Percentiles rank a stretch among this genome's conserved stretches.
phyloP scores from a whole-genome alignment of 805 yeast species.

The Sugiyamaella valdiviana region DNA sequence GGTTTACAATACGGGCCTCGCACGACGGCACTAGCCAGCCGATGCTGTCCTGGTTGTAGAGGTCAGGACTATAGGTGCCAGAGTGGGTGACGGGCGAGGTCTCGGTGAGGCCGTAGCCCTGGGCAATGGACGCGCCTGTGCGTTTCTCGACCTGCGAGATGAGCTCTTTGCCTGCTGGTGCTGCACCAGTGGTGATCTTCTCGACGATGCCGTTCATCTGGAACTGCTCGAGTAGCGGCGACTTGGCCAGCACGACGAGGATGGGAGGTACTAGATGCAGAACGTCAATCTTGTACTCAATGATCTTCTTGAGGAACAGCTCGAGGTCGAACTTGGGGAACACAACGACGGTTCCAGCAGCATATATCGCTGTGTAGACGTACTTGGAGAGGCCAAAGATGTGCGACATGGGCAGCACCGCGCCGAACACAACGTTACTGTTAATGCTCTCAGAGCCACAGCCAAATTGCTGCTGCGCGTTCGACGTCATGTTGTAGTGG shows the following conservation, averaged over 20 bases:
- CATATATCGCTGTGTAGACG: conserved; percentile 23
- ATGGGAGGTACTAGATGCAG: conserved; percentile 39
- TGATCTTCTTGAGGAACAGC: conserved; percentile 23
- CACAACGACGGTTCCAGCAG: conserved; percentile 21
- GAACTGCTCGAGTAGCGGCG: conserved; percentile 38
- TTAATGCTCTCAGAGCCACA: background rate
- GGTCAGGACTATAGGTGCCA: conserved; percentile 20
- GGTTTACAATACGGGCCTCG: conserved; percentile 44
- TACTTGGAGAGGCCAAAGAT: conserved; percentile 30
- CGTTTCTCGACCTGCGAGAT: conserved; percentile 18
- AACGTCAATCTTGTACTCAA: conserved; percentile 32
- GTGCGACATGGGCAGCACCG: conserved; percentile 31
- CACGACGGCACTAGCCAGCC: conserved; percentile 38
- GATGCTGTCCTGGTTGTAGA: conserved; percentile 42
- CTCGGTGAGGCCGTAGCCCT: conserved; percentile 18
- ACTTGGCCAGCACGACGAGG: conserved; percentile 41
- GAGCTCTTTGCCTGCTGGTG: conserved; percentile 34
- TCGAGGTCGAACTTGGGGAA: conserved; percentile 31
- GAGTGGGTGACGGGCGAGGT: conserved; percentile 16
- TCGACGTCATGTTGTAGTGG: conserved; percentile 47
- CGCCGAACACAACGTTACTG: conserved; percentile 25
- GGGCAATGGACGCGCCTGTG: conserved; percentile 25
- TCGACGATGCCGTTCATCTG: conserved; percentile 37
- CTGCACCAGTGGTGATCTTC: conserved; percentile 42
- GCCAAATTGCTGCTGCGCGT: conserved; percentile 25